Evolutionary conservation across 306 rosid genomes (phyloP).

Genomic region (Prunus dulcis): DNA sequence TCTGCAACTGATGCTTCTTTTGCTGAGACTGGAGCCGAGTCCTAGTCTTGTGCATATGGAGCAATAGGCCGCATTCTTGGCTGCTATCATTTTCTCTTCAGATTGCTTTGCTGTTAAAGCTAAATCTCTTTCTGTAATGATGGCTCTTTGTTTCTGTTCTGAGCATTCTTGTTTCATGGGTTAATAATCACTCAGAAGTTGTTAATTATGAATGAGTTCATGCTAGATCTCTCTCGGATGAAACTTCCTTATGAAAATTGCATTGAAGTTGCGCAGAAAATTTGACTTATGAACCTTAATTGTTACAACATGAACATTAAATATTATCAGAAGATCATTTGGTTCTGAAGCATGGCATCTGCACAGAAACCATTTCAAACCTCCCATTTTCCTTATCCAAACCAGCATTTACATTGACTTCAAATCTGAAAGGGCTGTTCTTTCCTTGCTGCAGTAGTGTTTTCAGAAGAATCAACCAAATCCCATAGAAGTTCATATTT

Average conservation of each 20-base stretch:
- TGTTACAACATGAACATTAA: background rate
- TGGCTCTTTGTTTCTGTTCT: background rate
- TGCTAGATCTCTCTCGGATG: background rate
- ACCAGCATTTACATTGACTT: slow-evolving; percentile 45
- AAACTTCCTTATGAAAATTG: background rate
- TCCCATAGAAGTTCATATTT: slow-evolving; percentile 33
- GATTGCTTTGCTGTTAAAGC: slow-evolving; percentile 7
- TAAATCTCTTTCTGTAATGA: background rate
- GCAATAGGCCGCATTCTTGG: background rate
- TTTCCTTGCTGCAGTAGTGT: slow-evolving; percentile 60
- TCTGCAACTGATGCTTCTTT: slow-evolving; percentile 36
- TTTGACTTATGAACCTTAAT: background rate
- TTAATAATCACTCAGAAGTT: slow-evolving; percentile 2
- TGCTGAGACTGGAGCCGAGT: slow-evolving; percentile 33
- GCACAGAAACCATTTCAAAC: slow-evolving; percentile 64
- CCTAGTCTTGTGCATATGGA: slow-evolving; percentile 24
- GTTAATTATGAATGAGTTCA: background rate
- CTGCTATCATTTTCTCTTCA: slow-evolving; percentile 1
- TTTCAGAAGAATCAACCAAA: slow-evolving; percentile 72
- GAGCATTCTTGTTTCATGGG: background rate
- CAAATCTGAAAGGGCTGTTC: slow-evolving; percentile 62
- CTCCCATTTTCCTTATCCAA: slow-evolving; percentile 59
- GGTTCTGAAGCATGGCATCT: slow-evolving; percentile 50
- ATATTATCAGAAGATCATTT: slow-evolving; percentile 12
- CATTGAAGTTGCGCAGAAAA: background rate